Base-by-base conservation (phyloP, 257 asterid species). In the Ballota nigra region DNA sequence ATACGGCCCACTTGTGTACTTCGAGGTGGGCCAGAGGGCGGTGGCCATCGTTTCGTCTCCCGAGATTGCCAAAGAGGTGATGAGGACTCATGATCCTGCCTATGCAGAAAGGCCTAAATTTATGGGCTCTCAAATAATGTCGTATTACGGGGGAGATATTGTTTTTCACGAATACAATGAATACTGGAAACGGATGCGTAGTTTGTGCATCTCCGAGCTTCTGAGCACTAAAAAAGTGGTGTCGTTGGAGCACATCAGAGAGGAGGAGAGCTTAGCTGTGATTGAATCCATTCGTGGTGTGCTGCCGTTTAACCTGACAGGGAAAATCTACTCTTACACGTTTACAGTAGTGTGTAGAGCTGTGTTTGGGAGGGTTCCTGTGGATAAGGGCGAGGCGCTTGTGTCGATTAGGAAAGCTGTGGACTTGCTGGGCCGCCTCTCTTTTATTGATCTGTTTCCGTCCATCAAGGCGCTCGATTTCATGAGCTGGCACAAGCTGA, bases 361-460 rank as follows among this genome's bases (percentile, higher is more conserved):
- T 0, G 24, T 77, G 0, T 70, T 72, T 10, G 82, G 85, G 18
- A 45, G 33, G 2, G 55, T 68, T 15, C 3, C 43, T 31, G 45
- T 58, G 13, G 78, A 80, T 24, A 56, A 33, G 0, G 69, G 51
- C 0, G 34, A 18, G 2, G 34, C 74, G 65, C 64, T 69, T 3
- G 2, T 1, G 9, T 0, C n/a, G 3, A 1, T 75, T 0, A 72
- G 26, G 49, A 13, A 53, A 31, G 52, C 34, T 0, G 0, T 63
- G 6, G 13, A n/a, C 6, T 3, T 53, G 8, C 22, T 34, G 0
- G 79, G 75, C 3, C 66, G 51, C 6, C 24, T 75, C 1, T 38
- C 18, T 9, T 1, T 69, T 4, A 68, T 73, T 0, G 81, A 77
- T 75, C 2, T 83, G 33, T 80, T 75, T 45, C 85, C 87, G 11